Percentiles rank a stretch among this genome's conserved stretches.
phyloP scores from a whole-genome alignment of 2,329 filamentous ascomycete species.

The Fusarium nisikadoi region DNA sequence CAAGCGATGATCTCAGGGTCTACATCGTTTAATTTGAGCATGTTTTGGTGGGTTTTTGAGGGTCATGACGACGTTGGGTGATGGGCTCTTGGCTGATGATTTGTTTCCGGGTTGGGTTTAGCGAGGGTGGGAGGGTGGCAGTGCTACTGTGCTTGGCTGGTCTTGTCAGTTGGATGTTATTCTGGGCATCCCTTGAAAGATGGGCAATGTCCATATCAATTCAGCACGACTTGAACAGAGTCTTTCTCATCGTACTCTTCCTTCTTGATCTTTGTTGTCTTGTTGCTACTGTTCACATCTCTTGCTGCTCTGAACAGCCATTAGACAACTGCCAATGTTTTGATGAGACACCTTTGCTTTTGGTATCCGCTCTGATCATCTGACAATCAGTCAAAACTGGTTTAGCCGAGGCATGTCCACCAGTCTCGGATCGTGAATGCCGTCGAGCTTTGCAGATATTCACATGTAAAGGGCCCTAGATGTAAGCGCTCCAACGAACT shows the following conservation, averaged over 20 bases:
- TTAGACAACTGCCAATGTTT: not conserved
- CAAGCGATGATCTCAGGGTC: not conserved
- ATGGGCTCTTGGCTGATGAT: not conserved
- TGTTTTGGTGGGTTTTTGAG: not conserved
- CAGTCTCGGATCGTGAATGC: not conserved
- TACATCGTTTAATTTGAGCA: not conserved
- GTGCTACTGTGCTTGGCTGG: slow-evolving; percentile 11
- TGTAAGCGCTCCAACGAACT: not conserved
- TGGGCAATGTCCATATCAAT: not conserved
- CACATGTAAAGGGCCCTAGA: not conserved
- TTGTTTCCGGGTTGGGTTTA: slow-evolving; percentile 10
- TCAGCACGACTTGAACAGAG: not conserved
- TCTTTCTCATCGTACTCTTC: not conserved
- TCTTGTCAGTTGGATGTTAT: not conserved
- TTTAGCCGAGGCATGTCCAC: not conserved
- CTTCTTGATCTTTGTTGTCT: accelerated
- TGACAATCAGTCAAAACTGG: not conserved
- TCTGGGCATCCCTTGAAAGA: not conserved
- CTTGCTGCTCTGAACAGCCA: accelerated
- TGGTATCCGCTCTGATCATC: not conserved
- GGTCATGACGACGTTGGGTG: not conserved
- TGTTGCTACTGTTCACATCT: accelerated
- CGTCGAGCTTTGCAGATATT: not conserved
- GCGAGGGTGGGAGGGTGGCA: slow-evolving; percentile 8
- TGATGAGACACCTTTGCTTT: not conserved